Evolutionary conservation across 2,329 filamentous ascomycete species (phyloP), one percentile per base, ranked within the genome.

Genomic region (Exophiala dermatitidis): DNA sequence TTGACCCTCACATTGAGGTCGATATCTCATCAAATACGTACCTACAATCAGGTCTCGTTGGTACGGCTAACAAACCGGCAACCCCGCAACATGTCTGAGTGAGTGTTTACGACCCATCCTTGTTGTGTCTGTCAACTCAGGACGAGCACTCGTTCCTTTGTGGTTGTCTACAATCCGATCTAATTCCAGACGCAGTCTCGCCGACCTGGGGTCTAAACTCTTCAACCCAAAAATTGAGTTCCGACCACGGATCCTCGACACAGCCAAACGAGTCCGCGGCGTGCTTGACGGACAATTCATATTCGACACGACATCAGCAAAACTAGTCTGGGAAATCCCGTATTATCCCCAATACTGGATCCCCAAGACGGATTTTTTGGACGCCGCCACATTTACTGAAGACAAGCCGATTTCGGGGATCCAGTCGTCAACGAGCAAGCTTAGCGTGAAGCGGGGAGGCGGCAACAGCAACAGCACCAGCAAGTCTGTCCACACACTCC

Each of bases 301-400:
- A 48, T 63, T 63, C 55, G 59, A 62, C 53, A 62, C 62, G 19
- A 60, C 59, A 7, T 9, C 34, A 3, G 59, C 60, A 5, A 57
- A 58, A 32, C 52, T 63, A 4, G 62, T 63, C 10, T 63, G 62
- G 62, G 62, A 63, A 42, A 49, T 59, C 42, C 53, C 56, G 38
- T 62, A 48, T 42, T 63, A 60, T 38, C 62, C 62, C 1, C 52
- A 55, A 29, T 62, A 60, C 43, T 62, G 59, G 59, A 59, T 62
- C 43, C 58, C 61, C 0, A 37, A 48, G 28, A 36, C 50, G 36
- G 53, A 54, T 29, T 61, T 62, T 44, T 31, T 52, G 10, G 26
- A 36, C n/a, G 48, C 48, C 8, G 65, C 63, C 4, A 55, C 51
- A 2, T 60, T 63, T 34, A 57, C 53, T 3, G 54, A 62, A 3